Evolutionary conservation across 2,329 filamentous ascomycete species (phyloP), one percentile per base, ranked within the genome.

Genomic region (Colletotrichum godetiae): DNA sequence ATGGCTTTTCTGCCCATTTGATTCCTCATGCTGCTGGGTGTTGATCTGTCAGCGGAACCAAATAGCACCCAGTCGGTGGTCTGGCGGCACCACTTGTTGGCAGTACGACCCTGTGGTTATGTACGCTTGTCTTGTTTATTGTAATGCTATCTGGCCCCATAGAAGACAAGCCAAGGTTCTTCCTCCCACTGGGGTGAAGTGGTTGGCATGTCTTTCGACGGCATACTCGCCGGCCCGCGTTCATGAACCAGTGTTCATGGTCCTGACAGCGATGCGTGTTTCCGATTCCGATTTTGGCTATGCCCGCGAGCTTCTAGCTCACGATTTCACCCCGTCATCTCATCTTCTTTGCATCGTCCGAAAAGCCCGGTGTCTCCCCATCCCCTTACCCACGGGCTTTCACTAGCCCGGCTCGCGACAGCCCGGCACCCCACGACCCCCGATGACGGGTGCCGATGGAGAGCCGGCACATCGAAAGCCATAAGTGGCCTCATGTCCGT

Each of bases 101-200:
- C 59, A 59, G 53, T 35, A 49, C 69, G 63, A 72, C 66, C 59
- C n/a, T n/a, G 19, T 3, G 42, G n/a, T 49, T 49, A 3, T n/a
- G 42, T 19, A 1, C 8, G 19, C 19, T 49, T 49, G 10, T 4
- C 19, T 49, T 11, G 19, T n/a, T 49, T 49, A 5, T 49, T n/a
- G 42, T 49, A 4, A 19, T n/a, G 33, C 7, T 35, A 11, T 35
- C 33, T 19, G 29, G 46, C 46, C 57, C n/a, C 19, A 4, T 13
- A 1, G 37, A 49, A 19, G 15, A 15, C 42, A 49, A 55, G 52
- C 52, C 52, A 55, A 29, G 19, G 52, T 3, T n/a, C 1, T 49
- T 11, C 19, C 19, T 35, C 19, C 19, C 42, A 8, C 3, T 4
- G 31, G 24, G 59, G 29, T 33, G 12, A 55, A 29, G 5, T 8